These are phyloP conservation scores for Cyclotella baltica DNA, from an alignment of 108 stramenopile species.

Conservation along the genomic window DNA sequence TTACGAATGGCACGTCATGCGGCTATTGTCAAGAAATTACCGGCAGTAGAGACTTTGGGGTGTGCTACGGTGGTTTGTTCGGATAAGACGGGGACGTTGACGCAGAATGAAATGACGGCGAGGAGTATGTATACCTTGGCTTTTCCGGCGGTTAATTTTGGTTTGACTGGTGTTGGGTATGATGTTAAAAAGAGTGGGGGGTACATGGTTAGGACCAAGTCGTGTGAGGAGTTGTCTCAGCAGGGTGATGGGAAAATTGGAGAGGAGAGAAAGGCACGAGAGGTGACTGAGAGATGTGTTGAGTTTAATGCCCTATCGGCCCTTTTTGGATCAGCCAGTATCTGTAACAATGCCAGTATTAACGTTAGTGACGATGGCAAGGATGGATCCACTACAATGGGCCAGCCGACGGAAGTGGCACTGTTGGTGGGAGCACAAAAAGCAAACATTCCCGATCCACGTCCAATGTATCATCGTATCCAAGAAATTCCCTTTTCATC, in stretches of 20 bases:
- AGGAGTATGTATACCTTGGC: constrained; percentile 71
- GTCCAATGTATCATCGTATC: constrained; percentile 81
- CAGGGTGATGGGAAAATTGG: constrained; percentile 16
- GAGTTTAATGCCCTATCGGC: constrained; percentile 69
- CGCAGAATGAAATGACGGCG: constrained; percentile 96
- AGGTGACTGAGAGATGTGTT: constrained; percentile 35
- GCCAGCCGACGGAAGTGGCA: constrained; percentile 95
- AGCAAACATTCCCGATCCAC: constrained; percentile 84
- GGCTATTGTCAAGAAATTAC: constrained; percentile 95
- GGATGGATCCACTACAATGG: constrained; percentile 50
- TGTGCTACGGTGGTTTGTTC: constrained; percentile 94
- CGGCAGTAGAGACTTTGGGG: constrained; percentile 95
- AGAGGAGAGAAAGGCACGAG: constrained; percentile 26
- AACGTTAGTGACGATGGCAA: constrained; percentile 45
- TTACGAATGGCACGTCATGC: constrained; percentile 89
- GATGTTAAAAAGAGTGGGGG: constrained; percentile 42
- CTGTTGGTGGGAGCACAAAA: constrained; percentile 86
- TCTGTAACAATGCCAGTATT: constrained; percentile 88
- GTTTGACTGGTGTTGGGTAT: constrained; percentile 84
- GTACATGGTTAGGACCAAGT: constrained; percentile 9
- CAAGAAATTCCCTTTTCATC: constrained; percentile 95
- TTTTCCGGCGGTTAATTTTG: constrained; percentile 71
- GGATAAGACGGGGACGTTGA: constrained; percentile 99
- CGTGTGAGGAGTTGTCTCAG: constrained; percentile 15
- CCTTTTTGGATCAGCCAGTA: constrained; percentile 71